Evolutionary conservation across 2,329 filamentous ascomycete species (phyloP), one percentile per base, ranked within the genome.

Genomic region (Zymoseptoria passerinii): DNA sequence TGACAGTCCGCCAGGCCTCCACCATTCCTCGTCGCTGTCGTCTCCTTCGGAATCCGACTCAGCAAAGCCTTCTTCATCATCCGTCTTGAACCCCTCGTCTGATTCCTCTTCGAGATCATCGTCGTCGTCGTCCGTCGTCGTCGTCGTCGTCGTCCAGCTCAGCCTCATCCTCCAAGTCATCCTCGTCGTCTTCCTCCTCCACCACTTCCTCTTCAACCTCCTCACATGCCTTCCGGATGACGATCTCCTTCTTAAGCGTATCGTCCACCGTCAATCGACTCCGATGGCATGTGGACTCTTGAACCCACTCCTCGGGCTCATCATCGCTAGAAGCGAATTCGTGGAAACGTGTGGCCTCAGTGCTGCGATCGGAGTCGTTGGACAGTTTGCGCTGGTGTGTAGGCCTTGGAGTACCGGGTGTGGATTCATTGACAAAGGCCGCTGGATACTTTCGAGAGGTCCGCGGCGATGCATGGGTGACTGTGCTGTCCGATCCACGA

Each of bases 241-340:
- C 85, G 62, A 90, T 91, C 75, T 99, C 94, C 74, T 95, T 95
- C 71, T 84, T 82, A 64, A 99, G 80, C 4, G 92, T 95, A 71
- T 97, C 94, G 65, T 87, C 85, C 64, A 99, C 86, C 3, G 92
- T 97, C 48, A 99, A 80, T 68, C 89, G 90, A 53, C 81, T 81
- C 57, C 81, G 80, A 63, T 84, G 78, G 29, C 83, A 81, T 7
- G 81, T 79, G 35, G 83, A 78, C 67, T 89, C 87, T 57, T 87
- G 84, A 28, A 95, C 89, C 94, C 94, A 99, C 67, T 96, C 92
- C 58, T 96, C 92, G 61, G 94, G 88, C 59, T 90, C 84, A 48
- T 87, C 80, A 58, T 85, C 81, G 53, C 89, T 91, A 70, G 88
- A 91, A 50, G 90, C 92, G 72, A 97, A 97, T 68, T 96, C 92